Evolutionary conservation across 2,329 filamentous ascomycete genomes (phyloP).

Genomic region (Talaromyces sp.): DNA sequence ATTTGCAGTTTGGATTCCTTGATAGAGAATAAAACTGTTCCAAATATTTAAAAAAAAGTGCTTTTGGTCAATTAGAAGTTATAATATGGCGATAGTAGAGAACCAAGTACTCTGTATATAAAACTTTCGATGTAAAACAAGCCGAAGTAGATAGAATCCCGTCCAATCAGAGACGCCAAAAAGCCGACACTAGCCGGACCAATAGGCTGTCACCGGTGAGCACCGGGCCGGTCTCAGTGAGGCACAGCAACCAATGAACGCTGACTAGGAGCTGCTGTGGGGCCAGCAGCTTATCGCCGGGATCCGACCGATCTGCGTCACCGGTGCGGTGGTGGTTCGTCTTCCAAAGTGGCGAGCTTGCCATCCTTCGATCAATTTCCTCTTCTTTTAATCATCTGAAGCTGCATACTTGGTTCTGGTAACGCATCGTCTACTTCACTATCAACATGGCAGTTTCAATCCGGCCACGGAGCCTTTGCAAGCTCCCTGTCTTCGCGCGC

Average conservation of each 20-base stretch:
- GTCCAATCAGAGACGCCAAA: not conserved
- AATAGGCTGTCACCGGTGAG: not conserved
- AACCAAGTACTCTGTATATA: not conserved
- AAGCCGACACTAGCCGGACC: not conserved
- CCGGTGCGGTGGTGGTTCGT: not conserved
- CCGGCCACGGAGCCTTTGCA: not conserved
- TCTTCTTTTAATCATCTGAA: conserved; percentile 15
- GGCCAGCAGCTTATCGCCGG: not conserved
- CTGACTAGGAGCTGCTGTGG: not conserved
- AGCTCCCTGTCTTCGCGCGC: not conserved
- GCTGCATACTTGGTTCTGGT: not conserved
- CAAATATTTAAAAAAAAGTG: not conserved
- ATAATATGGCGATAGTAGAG: not conserved
- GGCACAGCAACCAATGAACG: not conserved
- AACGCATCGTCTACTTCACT: not conserved
- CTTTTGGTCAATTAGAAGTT: not conserved
- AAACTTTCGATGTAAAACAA: too few species aligned
- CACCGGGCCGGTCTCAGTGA: not conserved
- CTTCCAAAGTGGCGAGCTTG: not conserved
- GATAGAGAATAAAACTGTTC: not conserved
- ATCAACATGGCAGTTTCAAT: not conserved
- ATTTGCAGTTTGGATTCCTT: not conserved
- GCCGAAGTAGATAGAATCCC: not conserved
- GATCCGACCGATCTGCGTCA: not conserved
- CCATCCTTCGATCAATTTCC: not conserved